Evolutionary conservation across 768 basidiomycete genomes (phyloP), one percentile per base, ranked within the genome.

Genomic region (Mycena olivaceomarginata): DNA sequence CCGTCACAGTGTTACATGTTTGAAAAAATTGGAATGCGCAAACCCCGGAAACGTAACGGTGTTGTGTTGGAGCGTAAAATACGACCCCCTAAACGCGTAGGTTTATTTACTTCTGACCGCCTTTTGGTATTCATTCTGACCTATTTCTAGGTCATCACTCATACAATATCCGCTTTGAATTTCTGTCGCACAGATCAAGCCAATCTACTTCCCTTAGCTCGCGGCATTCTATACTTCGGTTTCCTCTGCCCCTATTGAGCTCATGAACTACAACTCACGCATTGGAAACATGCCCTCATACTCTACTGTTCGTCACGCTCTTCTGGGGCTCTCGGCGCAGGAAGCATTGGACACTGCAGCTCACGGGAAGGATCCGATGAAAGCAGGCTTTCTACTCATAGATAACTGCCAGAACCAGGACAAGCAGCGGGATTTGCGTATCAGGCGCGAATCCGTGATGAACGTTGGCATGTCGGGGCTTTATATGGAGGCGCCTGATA

Each of bases 181-280:
- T 77, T 77, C 46, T 75, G 62, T 51, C 79, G 73, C 16, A 81
- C 77, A 56, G 76, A 73, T 11, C 67, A 78, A 46, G 82, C 82
- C 2, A 65, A 77, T 25, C 74, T 81, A 1, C 74, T 84, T 7
- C 82, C 82, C 7, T 68, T 81, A 5, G 59, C 69, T 11, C 69
- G 75, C 18, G 80, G 78, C 3, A 63, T 82, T 43, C 48, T 81
- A 1, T 80, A 82, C 53, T 82, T 82, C 53, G 79, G 78, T 1
- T 66, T n/a, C 51, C 9, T 81, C 75, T 0, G 82, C 80, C 2
- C 76, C 77, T 0, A 59, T 68, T 1, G 72, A 81, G 56, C n/a
- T 81, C 9, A 70, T 80, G 37, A 67, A 70, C 39, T 83, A 80
- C 31, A 71, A 71, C 46, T 37, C 31, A 13, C 60, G 60, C 2